phyloP scores from a whole-genome alignment of 352 stramenopile genomes.

The Pythium myriotylum region DNA sequence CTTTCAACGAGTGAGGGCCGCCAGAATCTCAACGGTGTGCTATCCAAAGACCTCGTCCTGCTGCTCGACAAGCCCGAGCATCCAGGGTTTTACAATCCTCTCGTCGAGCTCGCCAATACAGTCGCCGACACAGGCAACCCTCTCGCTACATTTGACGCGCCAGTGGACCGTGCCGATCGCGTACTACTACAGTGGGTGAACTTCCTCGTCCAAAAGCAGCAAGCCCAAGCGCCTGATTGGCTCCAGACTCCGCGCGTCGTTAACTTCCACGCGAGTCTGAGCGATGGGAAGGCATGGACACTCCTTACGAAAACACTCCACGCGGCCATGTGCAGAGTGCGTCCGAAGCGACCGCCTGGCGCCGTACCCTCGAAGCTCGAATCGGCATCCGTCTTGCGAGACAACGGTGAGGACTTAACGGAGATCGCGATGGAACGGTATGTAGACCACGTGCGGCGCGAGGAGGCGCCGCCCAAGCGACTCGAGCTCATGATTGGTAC shows the following conservation, averaged over 20 bases:
- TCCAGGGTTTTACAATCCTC: slow-evolving; percentile 64
- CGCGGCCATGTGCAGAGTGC: slow-evolving; percentile 59
- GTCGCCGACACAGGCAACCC: not conserved
- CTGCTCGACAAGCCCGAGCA: slow-evolving; percentile 69
- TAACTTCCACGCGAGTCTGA: slow-evolving; percentile 73
- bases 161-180: slow-evolving; percentile 63
- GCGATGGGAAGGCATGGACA: slow-evolving; percentile 54
- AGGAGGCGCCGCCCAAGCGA: slow-evolving; percentile 53
- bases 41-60: slow-evolving; percentile 64
- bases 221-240: slow-evolving; percentile 51
- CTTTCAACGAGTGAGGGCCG: slow-evolving; percentile 62
- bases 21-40: slow-evolving; percentile 63
- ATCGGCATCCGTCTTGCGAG: slow-evolving; percentile 57
- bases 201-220: slow-evolving; percentile 37
- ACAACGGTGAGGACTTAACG: slow-evolving; percentile 81
- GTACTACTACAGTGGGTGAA: slow-evolving; percentile 84
- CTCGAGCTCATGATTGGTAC: slow-evolving; percentile 75
- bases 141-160: slow-evolving; percentile 40
- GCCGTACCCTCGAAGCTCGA: slow-evolving; percentile 44
- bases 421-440: slow-evolving; percentile 81
- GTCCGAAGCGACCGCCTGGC: slow-evolving; percentile 36
- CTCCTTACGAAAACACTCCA: slow-evolving; percentile 71
- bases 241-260: slow-evolving; percentile 46
- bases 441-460: slow-evolving; percentile 57
- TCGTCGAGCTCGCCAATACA: slow-evolving; percentile 27